phyloP scores from a whole-genome alignment of 2,329 filamentous ascomycete species.

The Penicillium brasilianum region DNA sequence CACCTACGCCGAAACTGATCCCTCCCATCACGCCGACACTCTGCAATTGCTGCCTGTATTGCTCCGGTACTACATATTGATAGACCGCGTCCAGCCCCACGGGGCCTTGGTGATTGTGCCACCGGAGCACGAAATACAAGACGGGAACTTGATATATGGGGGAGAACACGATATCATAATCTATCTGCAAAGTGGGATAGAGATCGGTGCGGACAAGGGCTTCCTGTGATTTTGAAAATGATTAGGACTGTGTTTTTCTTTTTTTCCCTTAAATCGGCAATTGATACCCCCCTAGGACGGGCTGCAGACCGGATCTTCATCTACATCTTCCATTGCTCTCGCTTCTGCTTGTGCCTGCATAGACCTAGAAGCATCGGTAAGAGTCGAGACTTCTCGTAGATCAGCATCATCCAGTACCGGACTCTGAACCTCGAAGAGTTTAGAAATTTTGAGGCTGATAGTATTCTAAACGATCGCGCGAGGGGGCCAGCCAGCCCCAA shows the following conservation, averaged over 20 bases:
- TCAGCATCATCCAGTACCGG: slow-evolving; percentile 16
- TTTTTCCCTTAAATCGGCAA: slow-evolving; percentile 2
- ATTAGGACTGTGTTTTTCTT: slow-evolving; percentile 15
- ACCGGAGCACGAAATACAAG: slow-evolving; percentile 73
- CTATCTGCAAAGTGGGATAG: slow-evolving; percentile 56
- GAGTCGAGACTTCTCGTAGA: slow-evolving; percentile 11
- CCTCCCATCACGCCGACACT: slow-evolving; percentile 69
- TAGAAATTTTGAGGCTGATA: slow-evolving; percentile 39
- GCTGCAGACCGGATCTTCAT: slow-evolving; percentile 38
- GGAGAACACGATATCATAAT: slow-evolving; percentile 77
- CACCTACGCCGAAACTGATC: slow-evolving; percentile 76
- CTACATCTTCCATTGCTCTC: slow-evolving; percentile 31
- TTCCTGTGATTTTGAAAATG: slow-evolving; percentile 39
- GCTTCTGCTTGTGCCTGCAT: slow-evolving; percentile 6
- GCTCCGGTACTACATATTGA: slow-evolving; percentile 69
- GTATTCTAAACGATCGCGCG: slow-evolving; percentile 30
- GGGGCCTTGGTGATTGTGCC: slow-evolving; percentile 60
- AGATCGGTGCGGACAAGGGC: slow-evolving; percentile 45
- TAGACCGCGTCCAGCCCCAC: slow-evolving; percentile 72
- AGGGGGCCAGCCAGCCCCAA: background rate
- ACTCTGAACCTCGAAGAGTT: slow-evolving; percentile 25
- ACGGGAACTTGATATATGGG: slow-evolving; percentile 76
- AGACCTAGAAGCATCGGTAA: background rate
- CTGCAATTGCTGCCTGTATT: slow-evolving; percentile 66
- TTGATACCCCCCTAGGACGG: slow-evolving; percentile 7